These are phyloP conservation scores for Alternaria brassicae DNA, from an alignment of 2,329 filamentous ascomycete species.

Conservation along the genomic window DNA sequence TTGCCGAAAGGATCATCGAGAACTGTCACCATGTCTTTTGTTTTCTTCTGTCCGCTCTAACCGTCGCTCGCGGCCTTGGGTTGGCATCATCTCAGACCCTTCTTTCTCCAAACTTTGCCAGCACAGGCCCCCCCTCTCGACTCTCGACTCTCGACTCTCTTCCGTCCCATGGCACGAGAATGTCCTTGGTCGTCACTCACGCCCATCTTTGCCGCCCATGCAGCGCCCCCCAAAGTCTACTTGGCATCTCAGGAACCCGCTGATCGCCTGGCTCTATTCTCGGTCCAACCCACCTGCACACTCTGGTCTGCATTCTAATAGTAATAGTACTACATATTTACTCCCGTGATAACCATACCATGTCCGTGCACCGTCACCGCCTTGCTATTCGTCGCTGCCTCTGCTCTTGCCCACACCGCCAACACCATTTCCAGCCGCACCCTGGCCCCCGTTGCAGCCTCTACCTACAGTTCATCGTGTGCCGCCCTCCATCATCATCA, in stretches of 20 bases:
- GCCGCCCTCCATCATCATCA: neutral
- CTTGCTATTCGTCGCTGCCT: conserved; percentile 1
- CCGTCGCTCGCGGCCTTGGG: conserved; percentile 12
- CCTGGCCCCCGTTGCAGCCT: conserved; percentile 1
- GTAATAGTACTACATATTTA: no score
- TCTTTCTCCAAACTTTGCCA: neutral
- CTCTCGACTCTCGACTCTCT: no score
- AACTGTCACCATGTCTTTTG: conserved; percentile 6
- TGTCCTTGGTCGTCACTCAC: conserved; percentile 5
- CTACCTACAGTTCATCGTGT: conserved; percentile 2
- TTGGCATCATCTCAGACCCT: conserved; percentile 8
- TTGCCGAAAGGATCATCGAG: conserved; percentile 13
- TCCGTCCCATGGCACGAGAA: conserved; percentile 3
- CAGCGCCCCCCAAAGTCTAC: conserved; percentile 1
- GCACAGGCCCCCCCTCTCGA: neutral
- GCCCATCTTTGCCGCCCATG: neutral
- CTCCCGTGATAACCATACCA: no score
- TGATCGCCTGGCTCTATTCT: conserved; percentile 14
- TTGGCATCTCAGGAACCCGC: conserved; percentile 11
- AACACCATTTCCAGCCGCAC: neutral
- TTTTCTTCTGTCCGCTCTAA: conserved; percentile 16
- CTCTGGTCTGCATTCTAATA: neutral
- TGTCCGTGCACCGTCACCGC: conserved; percentile 4
- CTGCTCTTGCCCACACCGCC: conserved; percentile 15
- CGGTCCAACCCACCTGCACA: neutral